A percentile compares a stretch with the other conserved stretches of the same genome.
These are phyloP conservation scores for Cyberlindnera meyerae DNA, from an alignment of 805 yeast species.

Conservation along the genomic window DNA sequence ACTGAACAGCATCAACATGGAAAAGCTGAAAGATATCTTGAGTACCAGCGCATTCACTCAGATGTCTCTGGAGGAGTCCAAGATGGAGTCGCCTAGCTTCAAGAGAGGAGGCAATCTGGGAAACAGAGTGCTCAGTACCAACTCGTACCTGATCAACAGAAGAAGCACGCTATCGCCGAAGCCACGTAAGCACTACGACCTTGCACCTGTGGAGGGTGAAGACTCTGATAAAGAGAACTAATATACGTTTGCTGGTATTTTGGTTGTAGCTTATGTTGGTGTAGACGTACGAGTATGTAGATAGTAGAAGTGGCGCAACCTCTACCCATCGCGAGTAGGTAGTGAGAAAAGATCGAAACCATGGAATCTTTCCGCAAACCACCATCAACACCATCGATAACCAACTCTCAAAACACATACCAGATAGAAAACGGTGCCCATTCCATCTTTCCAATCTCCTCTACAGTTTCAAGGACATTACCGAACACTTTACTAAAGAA, in stretches of 20 bases:
- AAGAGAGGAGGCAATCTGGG: conserved; percentile 3
- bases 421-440: too few species aligned
- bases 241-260: not conserved
- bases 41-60: conserved; percentile 16
- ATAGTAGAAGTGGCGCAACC: too few species aligned
- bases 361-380: too few species aligned
- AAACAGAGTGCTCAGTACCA: conserved; percentile 25
- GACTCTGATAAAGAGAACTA: conserved; percentile 10
- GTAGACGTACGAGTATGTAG: not conserved
- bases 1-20: conserved; percentile 24
- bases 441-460: too few species aligned
- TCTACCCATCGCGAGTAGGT: not conserved
- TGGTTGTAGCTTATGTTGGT: not conserved
- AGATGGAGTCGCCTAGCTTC: conserved; percentile 3
- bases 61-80: conserved; percentile 4
- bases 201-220: conserved; percentile 6
- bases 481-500: too few species aligned
- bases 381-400: too few species aligned
- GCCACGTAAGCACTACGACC: conserved; percentile 9
- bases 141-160: conserved; percentile 22
- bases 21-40: conserved; percentile 26
- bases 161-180: conserved; percentile 10
- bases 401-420: too few species aligned
- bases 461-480: too few species aligned
- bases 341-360: too few species aligned